Percentiles rank a stretch among this genome's conserved stretches.
These are phyloP conservation scores for Mentha longifolia DNA, from an alignment of 257 asterid species.

Conservation along the genomic window DNA sequence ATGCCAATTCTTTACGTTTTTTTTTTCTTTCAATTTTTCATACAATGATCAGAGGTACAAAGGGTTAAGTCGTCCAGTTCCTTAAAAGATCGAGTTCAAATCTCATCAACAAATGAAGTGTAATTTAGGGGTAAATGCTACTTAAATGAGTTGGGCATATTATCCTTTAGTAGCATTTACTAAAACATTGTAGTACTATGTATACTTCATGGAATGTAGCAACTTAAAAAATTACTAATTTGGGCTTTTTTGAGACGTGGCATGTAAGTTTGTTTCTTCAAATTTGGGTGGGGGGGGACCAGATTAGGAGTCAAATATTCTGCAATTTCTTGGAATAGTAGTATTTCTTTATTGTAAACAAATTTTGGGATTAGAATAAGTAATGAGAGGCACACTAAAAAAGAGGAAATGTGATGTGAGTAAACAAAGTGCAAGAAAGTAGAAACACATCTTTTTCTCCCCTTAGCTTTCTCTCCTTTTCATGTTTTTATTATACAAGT, in stretches of 20 bases:
- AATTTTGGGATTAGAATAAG: slow-evolving; percentile 19
- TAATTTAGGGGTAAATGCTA: background rate
- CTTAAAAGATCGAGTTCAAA: background rate
- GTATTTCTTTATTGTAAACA: background rate
- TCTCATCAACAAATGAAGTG: background rate
- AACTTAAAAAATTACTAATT: background rate
- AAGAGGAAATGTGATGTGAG: slow-evolving; percentile 26
- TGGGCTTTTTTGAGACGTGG: slow-evolving; percentile 16
- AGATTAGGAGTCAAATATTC: slow-evolving; percentile 24
- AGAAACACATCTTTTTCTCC: slow-evolving; percentile 12
- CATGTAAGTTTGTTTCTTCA: slow-evolving; percentile 13
- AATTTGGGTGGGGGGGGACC: slow-evolving; percentile 13
- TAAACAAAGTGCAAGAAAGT: slow-evolving; percentile 31
- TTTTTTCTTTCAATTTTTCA: too few relatives aligned
- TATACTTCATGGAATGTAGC: background rate
- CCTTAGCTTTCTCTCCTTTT: slow-evolving; percentile 51
- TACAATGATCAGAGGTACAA: too few relatives aligned
- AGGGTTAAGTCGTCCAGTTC: too few relatives aligned
- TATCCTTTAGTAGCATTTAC: background rate
- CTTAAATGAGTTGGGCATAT: background rate
- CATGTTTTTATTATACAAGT: slow-evolving; percentile 32
- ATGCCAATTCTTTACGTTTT: too few relatives aligned
- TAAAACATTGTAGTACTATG: background rate
- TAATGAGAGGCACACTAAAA: slow-evolving; percentile 25
- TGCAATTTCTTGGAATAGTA: slow-evolving; percentile 8